phyloP scores from a whole-genome alignment of 305 asterid genomes.

The Fraxinus latifolia region DNA sequence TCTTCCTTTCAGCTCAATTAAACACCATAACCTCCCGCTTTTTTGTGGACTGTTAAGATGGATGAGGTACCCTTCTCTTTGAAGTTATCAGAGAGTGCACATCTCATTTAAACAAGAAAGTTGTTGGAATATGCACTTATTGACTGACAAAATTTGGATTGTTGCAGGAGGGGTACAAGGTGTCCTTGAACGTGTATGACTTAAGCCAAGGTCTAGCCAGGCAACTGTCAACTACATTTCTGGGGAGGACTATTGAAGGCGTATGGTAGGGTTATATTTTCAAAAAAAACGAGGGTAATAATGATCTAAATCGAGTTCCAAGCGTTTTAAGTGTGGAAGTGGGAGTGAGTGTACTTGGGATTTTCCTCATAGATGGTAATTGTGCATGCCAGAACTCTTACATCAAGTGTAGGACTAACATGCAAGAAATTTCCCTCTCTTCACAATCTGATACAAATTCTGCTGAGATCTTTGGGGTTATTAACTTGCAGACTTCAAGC shows the following conservation, averaged over 20 bases:
- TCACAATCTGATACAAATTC: not conserved
- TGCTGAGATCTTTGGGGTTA: not conserved
- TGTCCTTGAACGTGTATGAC: conserved; percentile 75
- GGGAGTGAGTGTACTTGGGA: not conserved
- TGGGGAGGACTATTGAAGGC: conserved; percentile 89
- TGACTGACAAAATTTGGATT: not conserved
- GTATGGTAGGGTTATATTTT: conserved; percentile 56
- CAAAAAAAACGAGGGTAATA: not conserved
- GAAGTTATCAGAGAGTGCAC: not conserved
- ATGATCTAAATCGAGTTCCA: not conserved
- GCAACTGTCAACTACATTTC: conserved; percentile 66
- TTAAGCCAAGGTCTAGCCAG: conserved; percentile 93
- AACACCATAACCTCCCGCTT: not conserved
- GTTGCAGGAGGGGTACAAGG: conserved; percentile 69
- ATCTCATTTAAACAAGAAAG: not conserved
- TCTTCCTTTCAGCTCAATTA: not conserved
- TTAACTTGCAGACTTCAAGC: not conserved
- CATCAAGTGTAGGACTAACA: not conserved
- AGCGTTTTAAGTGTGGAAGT: not conserved
- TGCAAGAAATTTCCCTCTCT: not conserved
- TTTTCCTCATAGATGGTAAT: not conserved
- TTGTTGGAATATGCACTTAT: not conserved
- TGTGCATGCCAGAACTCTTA: not conserved
- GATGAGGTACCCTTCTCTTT: not conserved
- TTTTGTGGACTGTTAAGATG: not conserved